These are phyloP conservation scores for Ilex aquifolium DNA, from an alignment of 257 asterid species.

Conservation along the genomic window DNA sequence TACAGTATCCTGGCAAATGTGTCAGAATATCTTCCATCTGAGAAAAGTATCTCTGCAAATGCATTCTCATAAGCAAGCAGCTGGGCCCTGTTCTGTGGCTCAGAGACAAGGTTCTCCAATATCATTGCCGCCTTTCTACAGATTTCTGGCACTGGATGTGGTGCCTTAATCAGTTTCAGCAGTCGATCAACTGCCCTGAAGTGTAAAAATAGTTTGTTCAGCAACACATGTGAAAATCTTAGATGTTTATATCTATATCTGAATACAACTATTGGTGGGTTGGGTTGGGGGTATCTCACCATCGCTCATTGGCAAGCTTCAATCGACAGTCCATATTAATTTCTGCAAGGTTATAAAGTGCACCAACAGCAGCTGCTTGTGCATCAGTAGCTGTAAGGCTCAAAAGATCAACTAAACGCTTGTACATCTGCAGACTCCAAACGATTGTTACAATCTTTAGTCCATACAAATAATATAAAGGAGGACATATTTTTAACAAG, in stretches of 20 bases:
- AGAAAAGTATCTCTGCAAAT: conserved; percentile 86
- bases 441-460: not conserved
- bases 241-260: no score
- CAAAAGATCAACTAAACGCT: conserved; percentile 78
- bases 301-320: conserved; percentile 91
- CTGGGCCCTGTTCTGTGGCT: conserved; percentile 92
- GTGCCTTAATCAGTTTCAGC: conserved; percentile 70
- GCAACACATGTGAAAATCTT: not conserved
- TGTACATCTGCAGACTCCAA: conserved; percentile 52
- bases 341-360: conserved; percentile 84
- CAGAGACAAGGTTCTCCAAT: conserved; percentile 83
- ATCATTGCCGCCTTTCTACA: conserved; percentile 87
- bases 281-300: conserved; percentile 32
- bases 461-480: not conserved
- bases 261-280: not conserved
- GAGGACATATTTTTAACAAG: not conserved
- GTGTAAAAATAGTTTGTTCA: not conserved
- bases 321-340: conserved; percentile 84
- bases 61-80: conserved; percentile 76
- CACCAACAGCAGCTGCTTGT: conserved; percentile 96
- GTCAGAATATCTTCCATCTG: conserved; percentile 71
- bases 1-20: conserved; percentile 79
- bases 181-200: conserved; percentile 90
- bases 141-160: conserved; percentile 92
- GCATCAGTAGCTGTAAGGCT: conserved; percentile 86